These are phyloP conservation scores for Taphrina betulina DNA, from an alignment of 1,139 yeast genomes.

Conservation along the genomic window DNA sequence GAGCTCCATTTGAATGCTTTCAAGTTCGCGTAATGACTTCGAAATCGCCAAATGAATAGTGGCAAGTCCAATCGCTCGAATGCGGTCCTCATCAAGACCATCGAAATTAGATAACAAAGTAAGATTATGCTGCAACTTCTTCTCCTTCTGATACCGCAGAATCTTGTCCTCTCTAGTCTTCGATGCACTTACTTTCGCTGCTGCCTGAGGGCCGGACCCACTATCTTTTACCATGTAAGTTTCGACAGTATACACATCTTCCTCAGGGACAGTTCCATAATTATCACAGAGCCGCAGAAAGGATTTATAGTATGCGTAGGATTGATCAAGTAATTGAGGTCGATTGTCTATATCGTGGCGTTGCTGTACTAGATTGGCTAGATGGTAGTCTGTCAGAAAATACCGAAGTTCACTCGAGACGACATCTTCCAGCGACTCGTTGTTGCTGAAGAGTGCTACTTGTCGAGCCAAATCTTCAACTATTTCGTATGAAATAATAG, in stretches of 20 bases:
- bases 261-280: conserved; percentile 35
- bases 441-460: conserved; percentile 56
- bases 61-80: not conserved
- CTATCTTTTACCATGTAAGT: conserved; percentile 22
- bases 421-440: conserved; percentile 60
- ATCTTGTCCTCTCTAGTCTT: conserved; percentile 69
- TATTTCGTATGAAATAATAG: conserved; percentile 28
- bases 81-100: not conserved
- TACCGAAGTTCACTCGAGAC: conserved; percentile 56
- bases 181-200: conserved; percentile 54
- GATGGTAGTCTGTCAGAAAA: conserved; percentile 52
- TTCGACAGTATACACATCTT: conserved; percentile 29
- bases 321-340: conserved; percentile 36
- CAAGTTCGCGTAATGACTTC: not conserved
- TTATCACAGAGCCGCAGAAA: conserved; percentile 40
- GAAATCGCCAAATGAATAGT: not conserved
- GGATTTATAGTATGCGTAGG: conserved; percentile 38
- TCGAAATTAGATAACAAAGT: not conserved
- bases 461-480: conserved; percentile 41
- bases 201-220: no score
- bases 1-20: not conserved
- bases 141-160: conserved; percentile 62
- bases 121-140: conserved; percentile 48
- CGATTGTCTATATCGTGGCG: conserved; percentile 35
- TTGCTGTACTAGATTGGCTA: conserved; percentile 47